phyloP scores from a whole-genome alignment of 768 basidiomycete species.

The Psilocybe cubensis region DNA sequence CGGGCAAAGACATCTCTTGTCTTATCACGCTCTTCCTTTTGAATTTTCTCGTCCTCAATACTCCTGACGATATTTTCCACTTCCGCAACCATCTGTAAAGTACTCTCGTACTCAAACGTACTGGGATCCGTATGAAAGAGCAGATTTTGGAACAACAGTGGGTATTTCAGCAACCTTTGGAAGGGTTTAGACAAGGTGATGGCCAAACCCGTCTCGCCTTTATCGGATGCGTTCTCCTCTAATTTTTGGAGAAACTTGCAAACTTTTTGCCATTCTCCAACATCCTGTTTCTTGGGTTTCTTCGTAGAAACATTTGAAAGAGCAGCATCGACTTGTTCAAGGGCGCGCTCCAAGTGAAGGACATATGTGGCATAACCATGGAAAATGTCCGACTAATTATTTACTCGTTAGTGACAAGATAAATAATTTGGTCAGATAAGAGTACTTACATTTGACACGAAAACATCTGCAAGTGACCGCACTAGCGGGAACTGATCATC shows the following conservation, averaged over 20 bases:
- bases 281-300: constrained; percentile 83
- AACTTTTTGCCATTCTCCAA: constrained; percentile 77
- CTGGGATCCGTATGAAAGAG: constrained; percentile 97
- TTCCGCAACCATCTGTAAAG: constrained; percentile 94
- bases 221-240: constrained; percentile 79
- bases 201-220: constrained; percentile 92
- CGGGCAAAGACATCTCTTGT: constrained; percentile 95
- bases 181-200: constrained; percentile 98
- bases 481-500: constrained; percentile 97
- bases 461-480: constrained; percentile 92
- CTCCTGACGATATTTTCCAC: constrained; percentile 95
- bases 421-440: not conserved
- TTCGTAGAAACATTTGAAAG: constrained; percentile 68
- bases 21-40: constrained; percentile 94
- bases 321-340: constrained; percentile 85
- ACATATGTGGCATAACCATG: constrained; percentile 94
- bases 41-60: constrained; percentile 98
- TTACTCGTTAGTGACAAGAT: constrained; percentile 12
- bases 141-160: constrained; percentile 95
- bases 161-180: constrained; percentile 95
- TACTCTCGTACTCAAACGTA: constrained; percentile 96
- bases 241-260: constrained; percentile 75
- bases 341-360: constrained; percentile 88
- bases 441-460: constrained; percentile 82
- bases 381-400: constrained; percentile 82